A percentile compares a stretch with the other conserved stretches of the same genome.
phyloP scores from a whole-genome alignment of 23 red algal species.

The Gracilaria domingensis region DNA sequence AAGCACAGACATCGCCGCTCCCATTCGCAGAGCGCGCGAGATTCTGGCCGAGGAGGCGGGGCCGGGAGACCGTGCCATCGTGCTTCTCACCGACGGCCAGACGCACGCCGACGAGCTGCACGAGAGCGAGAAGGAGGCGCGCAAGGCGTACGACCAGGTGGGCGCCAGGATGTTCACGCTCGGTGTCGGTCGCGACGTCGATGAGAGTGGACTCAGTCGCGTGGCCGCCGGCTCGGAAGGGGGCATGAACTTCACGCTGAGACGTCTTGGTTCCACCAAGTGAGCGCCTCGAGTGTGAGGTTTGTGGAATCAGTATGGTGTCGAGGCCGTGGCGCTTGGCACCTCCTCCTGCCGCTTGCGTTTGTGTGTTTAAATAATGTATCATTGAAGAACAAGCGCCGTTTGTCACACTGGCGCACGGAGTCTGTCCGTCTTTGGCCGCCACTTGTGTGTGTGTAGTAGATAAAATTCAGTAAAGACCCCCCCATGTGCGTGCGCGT shows the following conservation, averaged over 20 bases:
- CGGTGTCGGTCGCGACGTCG: constrained; percentile 91
- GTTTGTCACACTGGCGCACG: not conserved
- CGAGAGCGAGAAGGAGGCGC: constrained; percentile 63
- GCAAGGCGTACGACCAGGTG: constrained; percentile 59
- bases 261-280: constrained; percentile 61
- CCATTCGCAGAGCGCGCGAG: constrained; percentile 69
- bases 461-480: not conserved
- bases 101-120: constrained; percentile 87
- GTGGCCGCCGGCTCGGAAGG: constrained; percentile 60
- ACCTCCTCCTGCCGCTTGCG: not conserved
- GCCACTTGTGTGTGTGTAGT: not conserved
- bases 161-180: constrained; percentile 84
- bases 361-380: constrained; percentile 14
- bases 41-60: constrained; percentile 68
- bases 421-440: not conserved
- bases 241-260: constrained; percentile 70
- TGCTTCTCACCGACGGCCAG: constrained; percentile 94
- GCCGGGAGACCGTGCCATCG: constrained; percentile 77
- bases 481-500: not conserved
- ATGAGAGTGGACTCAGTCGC: constrained; percentile 76
- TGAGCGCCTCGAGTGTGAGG: not conserved
- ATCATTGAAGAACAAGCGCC: constrained; percentile 9
- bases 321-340: not conserved
- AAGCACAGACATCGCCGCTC: constrained; percentile 87
- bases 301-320: too few species aligned